phyloP scores from a whole-genome alignment of 2,329 filamentous ascomycete genomes.

The Bipolaris sorokiniana region DNA sequence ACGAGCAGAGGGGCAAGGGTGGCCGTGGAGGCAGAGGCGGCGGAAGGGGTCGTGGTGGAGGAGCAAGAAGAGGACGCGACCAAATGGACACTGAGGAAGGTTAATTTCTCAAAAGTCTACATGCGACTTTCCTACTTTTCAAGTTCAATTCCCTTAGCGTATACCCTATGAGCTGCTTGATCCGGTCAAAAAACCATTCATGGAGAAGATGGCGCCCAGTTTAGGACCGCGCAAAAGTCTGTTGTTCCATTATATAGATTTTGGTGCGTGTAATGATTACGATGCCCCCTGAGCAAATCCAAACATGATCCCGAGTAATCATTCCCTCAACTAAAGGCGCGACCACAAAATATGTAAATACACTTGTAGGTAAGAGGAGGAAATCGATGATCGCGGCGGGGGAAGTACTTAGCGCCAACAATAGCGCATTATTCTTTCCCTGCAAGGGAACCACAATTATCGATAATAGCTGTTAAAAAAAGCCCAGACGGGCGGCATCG shows the following conservation, averaged over 20 bases:
- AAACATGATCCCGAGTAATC: too few relatives aligned
- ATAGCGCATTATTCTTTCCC: constrained; percentile 12
- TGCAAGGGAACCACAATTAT: constrained; percentile 18
- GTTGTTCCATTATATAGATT: not conserved
- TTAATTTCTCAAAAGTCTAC: constrained; percentile 39
- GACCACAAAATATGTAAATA: too few relatives aligned
- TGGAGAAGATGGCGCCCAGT: constrained; percentile 11
- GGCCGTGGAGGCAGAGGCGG: constrained; percentile 51
- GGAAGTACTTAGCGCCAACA: constrained; percentile 13
- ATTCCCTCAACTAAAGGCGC: too few relatives aligned
- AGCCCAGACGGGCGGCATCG: constrained; percentile 8
- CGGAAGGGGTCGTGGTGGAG: constrained; percentile 22
- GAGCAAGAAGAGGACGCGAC: constrained; percentile 59
- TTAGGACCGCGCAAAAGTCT: constrained; percentile 5
- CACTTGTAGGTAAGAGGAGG: not conserved
- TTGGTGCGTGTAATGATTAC: too few relatives aligned
- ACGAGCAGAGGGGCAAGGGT: constrained; percentile 69
- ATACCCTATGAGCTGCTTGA: constrained; percentile 16
- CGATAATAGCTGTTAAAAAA: constrained; percentile 9
- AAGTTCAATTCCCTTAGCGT: constrained; percentile 6
- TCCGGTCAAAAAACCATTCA: not conserved
- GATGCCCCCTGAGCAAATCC: too few relatives aligned
- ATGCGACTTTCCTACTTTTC: not conserved
- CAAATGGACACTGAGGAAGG: constrained; percentile 80
- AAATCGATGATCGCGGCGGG: constrained; percentile 14